A percentile compares a stretch with the other conserved stretches of the same genome.
Conservation (phyloP, 306 rosid genomes). For the Carpinus fangiana region DNA sequence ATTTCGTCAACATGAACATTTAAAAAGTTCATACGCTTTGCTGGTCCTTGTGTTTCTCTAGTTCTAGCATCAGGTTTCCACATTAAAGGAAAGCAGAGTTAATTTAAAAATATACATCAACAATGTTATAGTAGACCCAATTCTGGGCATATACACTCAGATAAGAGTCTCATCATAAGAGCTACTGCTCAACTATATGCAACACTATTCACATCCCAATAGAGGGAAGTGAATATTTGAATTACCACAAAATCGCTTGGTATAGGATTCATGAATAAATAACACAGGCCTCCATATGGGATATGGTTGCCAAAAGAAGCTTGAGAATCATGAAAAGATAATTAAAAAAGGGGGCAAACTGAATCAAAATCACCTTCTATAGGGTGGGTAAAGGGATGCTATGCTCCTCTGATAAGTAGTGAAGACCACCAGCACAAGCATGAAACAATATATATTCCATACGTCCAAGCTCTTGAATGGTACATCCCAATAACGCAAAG, state of each 20-base stretch:
- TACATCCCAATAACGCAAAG: conserved; percentile 44
- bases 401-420: conserved; percentile 40
- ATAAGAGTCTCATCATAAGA: neutral
- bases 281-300: neutral
- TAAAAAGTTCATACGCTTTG: neutral
- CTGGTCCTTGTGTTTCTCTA: neutral
- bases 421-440: conserved; percentile 59
- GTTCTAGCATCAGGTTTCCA: neutral
- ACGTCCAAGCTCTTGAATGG: conserved; percentile 45
- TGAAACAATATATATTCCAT: conserved; percentile 36
- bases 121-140: neutral
- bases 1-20: conserved; percentile 17
- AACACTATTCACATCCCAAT: neutral
- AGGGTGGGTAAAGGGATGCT: conserved; percentile 36
- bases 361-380: conserved; percentile 58
- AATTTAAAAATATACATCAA: neutral
- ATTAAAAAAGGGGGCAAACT: neutral
- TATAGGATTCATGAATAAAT: neutral
- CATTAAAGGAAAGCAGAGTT: neutral
- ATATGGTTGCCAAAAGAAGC: conserved; percentile 17
- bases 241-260: neutral
- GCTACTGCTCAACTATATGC: neutral
- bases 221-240: neutral
- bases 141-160: neutral
- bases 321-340: conserved; percentile 10